Percentiles rank a stretch among this genome's conserved stretches.
Conservation (phyloP, 352 stramenopile species). For the Aphanomyces invadans region DNA sequence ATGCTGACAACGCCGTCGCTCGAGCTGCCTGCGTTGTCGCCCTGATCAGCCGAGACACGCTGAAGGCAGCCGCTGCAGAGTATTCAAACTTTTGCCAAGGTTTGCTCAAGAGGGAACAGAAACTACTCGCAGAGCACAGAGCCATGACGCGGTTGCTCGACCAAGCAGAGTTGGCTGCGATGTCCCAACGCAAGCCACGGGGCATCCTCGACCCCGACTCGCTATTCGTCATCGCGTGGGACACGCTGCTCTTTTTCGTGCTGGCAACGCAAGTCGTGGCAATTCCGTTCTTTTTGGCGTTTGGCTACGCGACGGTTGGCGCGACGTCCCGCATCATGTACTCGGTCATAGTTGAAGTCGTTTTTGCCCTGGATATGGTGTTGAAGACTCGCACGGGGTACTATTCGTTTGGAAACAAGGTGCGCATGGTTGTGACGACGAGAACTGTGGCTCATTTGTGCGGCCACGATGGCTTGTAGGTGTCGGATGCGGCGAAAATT, state of each 20-base stretch:
- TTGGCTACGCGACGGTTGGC: constrained; percentile 38
- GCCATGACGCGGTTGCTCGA: constrained; percentile 37
- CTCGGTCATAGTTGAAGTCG: constrained; percentile 37
- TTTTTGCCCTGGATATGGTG: constrained; percentile 46
- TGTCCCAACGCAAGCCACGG: constrained; percentile 30
- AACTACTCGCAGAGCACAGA: neutral
- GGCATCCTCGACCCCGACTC: constrained; percentile 31
- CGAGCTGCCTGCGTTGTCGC: neutral
- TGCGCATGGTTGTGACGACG: constrained; percentile 47
- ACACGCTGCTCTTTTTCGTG: constrained; percentile 34
- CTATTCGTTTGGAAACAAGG: constrained; percentile 48
- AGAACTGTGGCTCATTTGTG: neutral
- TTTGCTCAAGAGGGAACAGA: neutral
- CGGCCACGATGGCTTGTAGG: too few species aligned
- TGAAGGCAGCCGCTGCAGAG: neutral
- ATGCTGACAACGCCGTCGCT: constrained; percentile 32
- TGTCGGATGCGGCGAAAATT: constrained; percentile 48
- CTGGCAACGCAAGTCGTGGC: constrained; percentile 55
- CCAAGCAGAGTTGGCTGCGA: constrained; percentile 35
- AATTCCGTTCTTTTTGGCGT: constrained; percentile 61
- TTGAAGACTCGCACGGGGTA: constrained; percentile 29
- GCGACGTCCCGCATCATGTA: constrained; percentile 32
- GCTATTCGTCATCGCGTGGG: constrained; percentile 45
- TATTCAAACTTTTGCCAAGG: neutral
- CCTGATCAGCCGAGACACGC: neutral